Evolutionary conservation across 148 eudicot genomes (phyloP).

Genomic region (Cornus suecica): DNA sequence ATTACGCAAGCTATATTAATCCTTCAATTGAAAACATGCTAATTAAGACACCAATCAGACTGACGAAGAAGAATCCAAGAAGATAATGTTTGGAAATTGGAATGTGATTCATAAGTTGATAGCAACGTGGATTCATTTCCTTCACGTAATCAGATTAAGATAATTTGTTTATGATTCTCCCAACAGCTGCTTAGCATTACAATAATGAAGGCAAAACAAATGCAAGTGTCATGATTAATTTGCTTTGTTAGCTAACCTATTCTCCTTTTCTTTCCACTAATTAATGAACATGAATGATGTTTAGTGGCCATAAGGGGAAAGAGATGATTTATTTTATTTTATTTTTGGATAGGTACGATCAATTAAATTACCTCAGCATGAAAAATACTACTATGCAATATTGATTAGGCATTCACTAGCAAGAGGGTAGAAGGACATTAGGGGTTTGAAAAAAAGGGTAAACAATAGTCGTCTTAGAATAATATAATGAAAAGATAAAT

Average conservation of each 20-base stretch:
- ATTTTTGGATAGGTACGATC: neutral
- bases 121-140: slow-evolving; percentile 9
- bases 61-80: slow-evolving; percentile 9
- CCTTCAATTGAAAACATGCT: neutral
- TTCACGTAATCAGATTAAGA: neutral
- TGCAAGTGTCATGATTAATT: slow-evolving; percentile 2
- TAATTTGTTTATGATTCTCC: neutral
- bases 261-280: slow-evolving; percentile 11
- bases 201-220: neutral
- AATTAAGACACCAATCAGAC: slow-evolving; percentile 8
- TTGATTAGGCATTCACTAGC: neutral
- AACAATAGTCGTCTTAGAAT: no score
- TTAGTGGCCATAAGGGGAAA: slow-evolving; percentile 3
- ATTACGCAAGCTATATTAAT: neutral
- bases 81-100: neutral
- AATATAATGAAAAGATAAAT: no score
- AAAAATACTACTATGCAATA: no score
- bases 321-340: neutral
- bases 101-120: neutral
- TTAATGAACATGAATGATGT: slow-evolving; percentile 7
- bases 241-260: neutral
- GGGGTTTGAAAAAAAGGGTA: no score
- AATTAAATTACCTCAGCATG: slow-evolving; percentile 8
- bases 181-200: slow-evolving; percentile 17
- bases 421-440: neutral